Conservation (phyloP, 2,329 filamentous ascomycete genomes). For the Nothomitra cinnamomea region DNA sequence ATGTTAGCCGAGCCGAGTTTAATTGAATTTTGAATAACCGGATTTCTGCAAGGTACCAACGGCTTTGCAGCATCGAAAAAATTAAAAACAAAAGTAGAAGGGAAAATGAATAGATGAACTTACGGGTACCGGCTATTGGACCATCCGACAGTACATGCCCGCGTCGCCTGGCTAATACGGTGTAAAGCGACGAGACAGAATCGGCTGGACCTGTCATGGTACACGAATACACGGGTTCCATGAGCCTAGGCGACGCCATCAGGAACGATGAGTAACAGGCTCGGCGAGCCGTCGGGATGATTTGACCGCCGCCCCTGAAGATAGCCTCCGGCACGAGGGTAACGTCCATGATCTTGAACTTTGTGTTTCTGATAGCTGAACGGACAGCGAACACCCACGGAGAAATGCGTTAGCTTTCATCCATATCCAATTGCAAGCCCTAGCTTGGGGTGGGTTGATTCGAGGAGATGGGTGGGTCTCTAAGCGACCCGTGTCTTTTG, state of each 20-base stretch:
- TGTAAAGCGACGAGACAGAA: conserved; percentile 78
- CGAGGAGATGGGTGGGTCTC: too few species aligned
- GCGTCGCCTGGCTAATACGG: conserved; percentile 69
- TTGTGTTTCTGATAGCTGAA: conserved; percentile 84
- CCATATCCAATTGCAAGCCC: too few species aligned
- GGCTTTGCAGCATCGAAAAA: too few species aligned
- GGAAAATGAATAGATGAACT: background rate
- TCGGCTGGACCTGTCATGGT: conserved; percentile 87
- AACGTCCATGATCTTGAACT: conserved; percentile 91
- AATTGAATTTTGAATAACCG: too few species aligned
- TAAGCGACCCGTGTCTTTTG: background rate
- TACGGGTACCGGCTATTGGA: conserved; percentile 66
- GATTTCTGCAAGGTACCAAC: too few species aligned
- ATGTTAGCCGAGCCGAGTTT: too few species aligned
- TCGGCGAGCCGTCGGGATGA: conserved; percentile 84
- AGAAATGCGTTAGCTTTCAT: background rate
- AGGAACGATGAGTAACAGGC: conserved; percentile 93
- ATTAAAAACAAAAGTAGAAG: background rate
- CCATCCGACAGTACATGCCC: conserved; percentile 92
- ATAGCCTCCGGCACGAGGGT: conserved; percentile 78
- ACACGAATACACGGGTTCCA: conserved; percentile 91
- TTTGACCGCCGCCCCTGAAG: conserved; percentile 86
- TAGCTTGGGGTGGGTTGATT: too few species aligned
- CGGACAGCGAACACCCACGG: background rate
- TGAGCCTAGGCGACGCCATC: conserved; percentile 87